phyloP scores from a whole-genome alignment of 1,284 basidiomycete genomes.

The Ganoderma sp. region DNA sequence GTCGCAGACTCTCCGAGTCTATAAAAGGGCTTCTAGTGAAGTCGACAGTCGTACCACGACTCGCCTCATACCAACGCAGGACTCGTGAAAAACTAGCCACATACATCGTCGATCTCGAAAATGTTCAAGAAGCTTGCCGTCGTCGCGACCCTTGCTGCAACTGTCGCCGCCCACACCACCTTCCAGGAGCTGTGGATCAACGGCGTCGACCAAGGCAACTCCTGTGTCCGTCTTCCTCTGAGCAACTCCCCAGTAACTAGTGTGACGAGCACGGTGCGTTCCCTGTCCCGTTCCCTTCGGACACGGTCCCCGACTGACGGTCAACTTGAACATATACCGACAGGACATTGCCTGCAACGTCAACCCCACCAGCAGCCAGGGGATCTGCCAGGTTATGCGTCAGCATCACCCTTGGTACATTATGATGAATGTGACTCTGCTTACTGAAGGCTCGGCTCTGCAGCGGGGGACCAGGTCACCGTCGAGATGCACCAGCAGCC shows the following conservation, averaged over 20 bases:
- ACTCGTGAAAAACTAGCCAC: not conserved
- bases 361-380: slow-evolving; percentile 40
- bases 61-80: not conserved
- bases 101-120: not conserved
- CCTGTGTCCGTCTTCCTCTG: slow-evolving; percentile 51
- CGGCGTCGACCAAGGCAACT: slow-evolving; percentile 53
- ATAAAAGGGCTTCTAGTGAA: not conserved
- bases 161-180: slow-evolving; percentile 54
- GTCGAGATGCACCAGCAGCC: slow-evolving; percentile 64
- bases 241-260: slow-evolving; percentile 56
- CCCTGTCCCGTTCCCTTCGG: not conserved
- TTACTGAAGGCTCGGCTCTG: too few species aligned
- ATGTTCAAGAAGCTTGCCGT: slow-evolving; percentile 42
- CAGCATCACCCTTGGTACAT: slow-evolving; percentile 24
- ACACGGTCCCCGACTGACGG: not conserved
- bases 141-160: slow-evolving; percentile 45
- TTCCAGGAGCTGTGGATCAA: slow-evolving; percentile 62
- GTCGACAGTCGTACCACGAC: not conserved
- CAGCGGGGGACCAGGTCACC: slow-evolving; percentile 53
- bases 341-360: slow-evolving; percentile 58
- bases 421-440: not conserved
- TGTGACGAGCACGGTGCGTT: slow-evolving; percentile 45
- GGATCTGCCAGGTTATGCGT: slow-evolving; percentile 51
- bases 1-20: not conserved
- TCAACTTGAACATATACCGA: not conserved